Conservation (phyloP, 1,284 basidiomycete genomes). For the Naganishia sp. region DNA sequence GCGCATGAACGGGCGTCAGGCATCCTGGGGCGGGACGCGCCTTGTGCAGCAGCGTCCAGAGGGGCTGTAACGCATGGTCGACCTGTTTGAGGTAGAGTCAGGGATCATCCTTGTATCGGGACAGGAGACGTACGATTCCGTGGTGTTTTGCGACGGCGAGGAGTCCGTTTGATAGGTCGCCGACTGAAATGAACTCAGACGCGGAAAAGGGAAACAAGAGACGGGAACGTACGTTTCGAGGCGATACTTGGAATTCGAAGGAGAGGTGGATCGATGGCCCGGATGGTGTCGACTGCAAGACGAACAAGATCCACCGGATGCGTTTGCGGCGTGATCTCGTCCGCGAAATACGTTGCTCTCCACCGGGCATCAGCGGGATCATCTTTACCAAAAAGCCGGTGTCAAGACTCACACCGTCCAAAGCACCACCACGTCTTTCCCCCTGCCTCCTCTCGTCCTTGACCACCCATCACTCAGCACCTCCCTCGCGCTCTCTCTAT, state of each 20-base stretch:
- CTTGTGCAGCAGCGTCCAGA: constrained; percentile 4
- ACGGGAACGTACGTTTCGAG: constrained; percentile 6
- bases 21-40: not conserved
- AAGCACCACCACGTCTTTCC: not conserved
- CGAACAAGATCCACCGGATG: not conserved
- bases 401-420: constrained; percentile 7
- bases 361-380: not conserved
- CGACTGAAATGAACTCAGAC: not conserved
- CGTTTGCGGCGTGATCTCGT: not conserved
- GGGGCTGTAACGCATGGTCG: not conserved
- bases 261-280: not conserved
- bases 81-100: not conserved
- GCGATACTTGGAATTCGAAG: not conserved
- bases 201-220: not conserved
- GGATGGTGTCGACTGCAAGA: not conserved
- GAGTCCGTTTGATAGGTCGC: constrained; percentile 2
- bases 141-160: constrained; percentile 2
- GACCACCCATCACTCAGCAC: not conserved
- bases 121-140: constrained; percentile 1
- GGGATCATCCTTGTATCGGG: not conserved
- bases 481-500: not conserved
- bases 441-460: not conserved
- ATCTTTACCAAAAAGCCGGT: not conserved
- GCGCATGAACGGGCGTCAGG: constrained; percentile 7
- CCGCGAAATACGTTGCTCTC: not conserved